Conservation (phyloP, 176 grass and related monocot species). For the Elymus sibiricus region DNA sequence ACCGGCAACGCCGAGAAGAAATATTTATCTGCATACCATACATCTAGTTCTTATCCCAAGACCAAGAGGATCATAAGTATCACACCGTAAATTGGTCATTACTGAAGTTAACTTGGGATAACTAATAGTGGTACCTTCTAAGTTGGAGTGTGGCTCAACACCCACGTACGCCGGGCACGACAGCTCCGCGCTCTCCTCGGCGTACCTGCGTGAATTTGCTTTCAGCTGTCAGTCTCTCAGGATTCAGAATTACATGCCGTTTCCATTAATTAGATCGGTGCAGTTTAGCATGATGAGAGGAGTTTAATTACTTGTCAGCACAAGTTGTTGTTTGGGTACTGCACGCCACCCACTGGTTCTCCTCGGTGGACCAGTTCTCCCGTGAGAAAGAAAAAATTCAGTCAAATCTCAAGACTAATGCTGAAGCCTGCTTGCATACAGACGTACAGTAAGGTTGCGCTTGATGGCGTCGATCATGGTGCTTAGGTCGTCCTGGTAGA, state of each 20-base stretch:
- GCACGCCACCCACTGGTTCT: constrained; percentile 51
- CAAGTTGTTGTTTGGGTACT: constrained; percentile 27
- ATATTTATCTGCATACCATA: constrained; percentile 45
- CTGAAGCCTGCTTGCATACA: not conserved
- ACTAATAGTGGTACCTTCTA: constrained; percentile 25
- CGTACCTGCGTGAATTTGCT: constrained; percentile 30
- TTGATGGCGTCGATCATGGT: constrained; percentile 69
- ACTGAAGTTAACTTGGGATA: too few species aligned
- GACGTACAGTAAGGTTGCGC: constrained; percentile 65
- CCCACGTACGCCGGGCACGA: constrained; percentile 45
- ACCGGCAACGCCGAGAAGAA: constrained; percentile 43
- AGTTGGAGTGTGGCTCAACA: constrained; percentile 32
- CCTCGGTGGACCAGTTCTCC: constrained; percentile 37
- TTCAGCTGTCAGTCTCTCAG: not conserved
- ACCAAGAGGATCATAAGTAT: not conserved
- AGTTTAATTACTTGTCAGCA: constrained; percentile 30
- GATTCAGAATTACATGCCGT: not conserved
- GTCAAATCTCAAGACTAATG: not conserved
- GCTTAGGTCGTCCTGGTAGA: constrained; percentile 48
- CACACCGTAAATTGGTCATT: not conserved
- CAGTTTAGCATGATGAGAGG: not conserved
- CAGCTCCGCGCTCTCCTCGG: constrained; percentile 36
- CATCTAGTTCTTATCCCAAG: not conserved
- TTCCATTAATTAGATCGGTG: not conserved
- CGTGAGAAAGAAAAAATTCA: not conserved